Evolutionary conservation across 2,329 filamentous ascomycete species (phyloP).

Genomic region (Trichophyton schoenleinii): DNA sequence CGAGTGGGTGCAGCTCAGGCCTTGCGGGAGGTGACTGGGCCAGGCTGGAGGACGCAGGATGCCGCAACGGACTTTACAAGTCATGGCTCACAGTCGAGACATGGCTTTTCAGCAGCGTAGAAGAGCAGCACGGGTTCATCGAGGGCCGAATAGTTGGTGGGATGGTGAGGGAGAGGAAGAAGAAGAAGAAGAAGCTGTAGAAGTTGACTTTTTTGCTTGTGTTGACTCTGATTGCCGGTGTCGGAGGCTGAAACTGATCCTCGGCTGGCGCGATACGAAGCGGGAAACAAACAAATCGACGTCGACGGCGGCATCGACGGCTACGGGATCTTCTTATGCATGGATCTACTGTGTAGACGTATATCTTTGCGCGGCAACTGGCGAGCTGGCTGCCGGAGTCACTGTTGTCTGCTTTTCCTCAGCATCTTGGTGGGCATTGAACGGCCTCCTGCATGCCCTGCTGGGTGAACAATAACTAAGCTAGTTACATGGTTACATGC

Average conservation of each 20-base stretch:
- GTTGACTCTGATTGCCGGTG: background rate
- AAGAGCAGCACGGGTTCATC: no score
- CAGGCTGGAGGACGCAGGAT: background rate
- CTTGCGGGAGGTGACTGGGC: slow-evolving; percentile 4
- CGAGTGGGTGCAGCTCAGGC: slow-evolving; percentile 10
- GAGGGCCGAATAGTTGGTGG: no score
- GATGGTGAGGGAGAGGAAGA: background rate
- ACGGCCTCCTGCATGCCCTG: background rate
- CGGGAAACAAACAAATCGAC: background rate
- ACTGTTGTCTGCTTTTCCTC: background rate
- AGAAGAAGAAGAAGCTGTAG: background rate
- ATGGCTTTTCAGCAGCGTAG: background rate
- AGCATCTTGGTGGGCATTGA: background rate
- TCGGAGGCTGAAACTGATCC: background rate
- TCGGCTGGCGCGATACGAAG: background rate
- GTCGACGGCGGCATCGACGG: background rate
- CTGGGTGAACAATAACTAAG: background rate
- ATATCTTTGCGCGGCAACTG: background rate
- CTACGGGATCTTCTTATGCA: background rate
- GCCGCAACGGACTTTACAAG: background rate
- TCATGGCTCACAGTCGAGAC: slow-evolving; percentile 1
- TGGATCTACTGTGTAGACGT: background rate
- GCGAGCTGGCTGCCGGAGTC: background rate
- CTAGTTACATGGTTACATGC: background rate
- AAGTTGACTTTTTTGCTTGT: background rate